phyloP scores from a whole-genome alignment of 306 rosid genomes.

The Cicer chorassanicum region DNA sequence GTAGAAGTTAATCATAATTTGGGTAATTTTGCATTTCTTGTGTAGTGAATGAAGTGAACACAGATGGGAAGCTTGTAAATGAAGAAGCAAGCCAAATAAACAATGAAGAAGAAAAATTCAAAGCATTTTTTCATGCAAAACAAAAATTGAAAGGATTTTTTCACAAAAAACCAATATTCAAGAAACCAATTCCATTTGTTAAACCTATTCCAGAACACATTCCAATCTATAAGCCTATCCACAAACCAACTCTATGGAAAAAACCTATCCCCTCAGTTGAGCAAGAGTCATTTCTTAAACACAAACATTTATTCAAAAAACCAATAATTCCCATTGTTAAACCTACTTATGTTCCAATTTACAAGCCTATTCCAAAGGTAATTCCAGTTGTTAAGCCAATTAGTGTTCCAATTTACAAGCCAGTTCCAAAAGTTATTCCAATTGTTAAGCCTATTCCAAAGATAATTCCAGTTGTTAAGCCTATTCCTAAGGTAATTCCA shows the following conservation, averaged over 20 bases:
- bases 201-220: conserved; percentile 26
- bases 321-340: conserved; percentile 30
- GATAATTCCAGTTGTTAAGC: conserved; percentile 24
- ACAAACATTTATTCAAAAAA: conserved; percentile 12
- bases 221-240: conserved; percentile 13
- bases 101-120: conserved; percentile 53
- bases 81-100: conserved; percentile 20
- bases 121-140: conserved; percentile 38
- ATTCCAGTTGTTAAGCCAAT: conserved; percentile 33
- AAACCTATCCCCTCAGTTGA: conserved; percentile 21
- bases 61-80: conserved; percentile 28
- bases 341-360: conserved; percentile 20
- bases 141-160: conserved; percentile 34
- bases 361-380: conserved; percentile 1
- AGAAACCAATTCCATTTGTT: conserved; percentile 26
- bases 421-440: conserved; percentile 34
- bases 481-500: conserved; percentile 15
- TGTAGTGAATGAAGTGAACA: conserved; percentile 38
- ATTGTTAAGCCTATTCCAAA: conserved; percentile 37
- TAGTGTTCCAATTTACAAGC: conserved; percentile 13
- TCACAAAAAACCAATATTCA: conserved; percentile 22
- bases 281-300: not conserved
- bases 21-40: not conserved
- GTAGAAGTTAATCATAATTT: not conserved
- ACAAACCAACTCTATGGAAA: not conserved